phyloP scores from a whole-genome alignment of 176 grass and related monocot genomes.

The Tuctoria greenei region DNA sequence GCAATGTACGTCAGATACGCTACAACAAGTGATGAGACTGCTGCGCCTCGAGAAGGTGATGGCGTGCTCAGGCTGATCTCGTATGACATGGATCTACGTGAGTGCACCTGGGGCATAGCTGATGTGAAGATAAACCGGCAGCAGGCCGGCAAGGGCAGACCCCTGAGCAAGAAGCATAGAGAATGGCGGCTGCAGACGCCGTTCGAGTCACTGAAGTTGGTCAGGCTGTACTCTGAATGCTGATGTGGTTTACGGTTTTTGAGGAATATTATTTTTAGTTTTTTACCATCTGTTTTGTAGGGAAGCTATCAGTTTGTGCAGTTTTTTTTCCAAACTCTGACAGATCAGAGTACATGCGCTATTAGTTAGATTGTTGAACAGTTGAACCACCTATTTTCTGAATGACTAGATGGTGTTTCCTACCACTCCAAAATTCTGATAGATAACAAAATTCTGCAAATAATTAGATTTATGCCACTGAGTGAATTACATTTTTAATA shows the following conservation, averaged over 20 bases:
- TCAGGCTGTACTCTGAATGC: slow-evolving; percentile 82
- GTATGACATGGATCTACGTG: slow-evolving; percentile 64
- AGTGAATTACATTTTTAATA: no score
- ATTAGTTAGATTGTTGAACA: slow-evolving; percentile 9
- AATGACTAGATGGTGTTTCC: neutral
- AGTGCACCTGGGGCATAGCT: slow-evolving; percentile 84
- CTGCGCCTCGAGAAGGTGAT: slow-evolving; percentile 52
- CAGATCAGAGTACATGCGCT: neutral
- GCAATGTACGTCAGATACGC: slow-evolving; percentile 81
- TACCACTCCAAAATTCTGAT: neutral
- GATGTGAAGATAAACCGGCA: slow-evolving; percentile 91
- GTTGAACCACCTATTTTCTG: neutral
- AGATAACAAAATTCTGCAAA: neutral
- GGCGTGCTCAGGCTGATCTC: slow-evolving; percentile 76
- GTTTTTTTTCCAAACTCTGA: neutral
- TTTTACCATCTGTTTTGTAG: neutral
- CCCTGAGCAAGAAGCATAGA: slow-evolving; percentile 85
- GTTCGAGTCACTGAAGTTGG: slow-evolving; percentile 61
- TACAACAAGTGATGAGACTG: slow-evolving; percentile 11
- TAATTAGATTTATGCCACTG: neutral
- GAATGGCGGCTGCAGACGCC: slow-evolving; percentile 75
- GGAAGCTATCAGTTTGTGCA: neutral
- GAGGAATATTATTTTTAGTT: neutral
- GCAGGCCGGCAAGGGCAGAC: slow-evolving; percentile 79
- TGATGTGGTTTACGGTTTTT: slow-evolving; percentile 34